phyloP scores from a whole-genome alignment of 495 filamentous ascomycete species.

The Talaromyces ruber region DNA sequence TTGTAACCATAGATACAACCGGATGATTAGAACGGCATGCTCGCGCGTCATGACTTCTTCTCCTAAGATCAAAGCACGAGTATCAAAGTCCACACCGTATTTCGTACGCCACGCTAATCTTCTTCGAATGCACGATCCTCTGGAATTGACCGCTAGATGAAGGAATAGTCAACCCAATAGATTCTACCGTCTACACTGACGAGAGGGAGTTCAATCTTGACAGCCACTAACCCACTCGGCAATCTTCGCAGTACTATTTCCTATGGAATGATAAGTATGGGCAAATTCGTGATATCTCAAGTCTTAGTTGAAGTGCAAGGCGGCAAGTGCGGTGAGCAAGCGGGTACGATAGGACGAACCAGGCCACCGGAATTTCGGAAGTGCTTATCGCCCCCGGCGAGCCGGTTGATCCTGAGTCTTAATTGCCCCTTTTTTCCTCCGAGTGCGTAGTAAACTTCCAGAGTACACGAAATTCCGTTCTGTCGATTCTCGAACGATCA shows the following conservation, averaged over 20 bases:
- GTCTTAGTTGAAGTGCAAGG: not conserved
- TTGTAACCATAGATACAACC: not conserved
- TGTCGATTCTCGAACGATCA: not conserved
- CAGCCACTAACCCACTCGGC: not conserved
- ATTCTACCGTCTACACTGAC: not conserved
- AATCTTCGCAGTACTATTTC: not conserved
- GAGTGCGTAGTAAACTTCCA: not conserved
- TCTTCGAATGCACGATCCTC: not conserved
- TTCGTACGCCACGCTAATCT: not conserved
- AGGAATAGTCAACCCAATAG: not conserved
- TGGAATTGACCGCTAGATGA: not conserved
- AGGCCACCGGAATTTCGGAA: not conserved
- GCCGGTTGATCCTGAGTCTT: not conserved
- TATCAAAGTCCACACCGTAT: not conserved
- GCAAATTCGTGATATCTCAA: not conserved
- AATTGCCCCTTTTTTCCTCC: not conserved
- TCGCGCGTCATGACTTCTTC: not conserved
- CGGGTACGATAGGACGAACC: not conserved
- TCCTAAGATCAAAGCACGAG: not conserved
- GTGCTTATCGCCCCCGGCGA: not conserved
- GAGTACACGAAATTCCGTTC: not conserved
- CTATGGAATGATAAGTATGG: not conserved
- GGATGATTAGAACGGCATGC: not conserved
- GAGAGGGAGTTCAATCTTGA: not conserved
- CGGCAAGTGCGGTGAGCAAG: not conserved